Conservation (phyloP, 441 rosid species). For the Iberis amara region DNA sequence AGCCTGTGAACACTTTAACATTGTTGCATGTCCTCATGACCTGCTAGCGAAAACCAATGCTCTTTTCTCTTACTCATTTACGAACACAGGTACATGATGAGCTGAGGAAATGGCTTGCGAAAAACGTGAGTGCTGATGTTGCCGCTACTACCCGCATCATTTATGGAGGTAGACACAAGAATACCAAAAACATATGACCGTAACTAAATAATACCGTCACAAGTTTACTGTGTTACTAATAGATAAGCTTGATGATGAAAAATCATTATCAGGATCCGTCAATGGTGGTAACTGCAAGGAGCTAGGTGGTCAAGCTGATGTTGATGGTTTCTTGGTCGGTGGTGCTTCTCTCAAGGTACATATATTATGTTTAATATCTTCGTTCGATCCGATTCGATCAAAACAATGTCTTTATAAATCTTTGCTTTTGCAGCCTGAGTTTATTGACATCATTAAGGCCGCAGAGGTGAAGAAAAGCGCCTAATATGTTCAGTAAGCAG, state of each 20-base stretch:
- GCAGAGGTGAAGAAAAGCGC: slow-evolving; percentile 36
- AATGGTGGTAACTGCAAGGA: slow-evolving; percentile 64
- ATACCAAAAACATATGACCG: too few species aligned
- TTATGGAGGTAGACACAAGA: slow-evolving; percentile 47
- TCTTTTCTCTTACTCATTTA: slow-evolving; percentile 1
- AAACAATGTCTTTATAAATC: too few species aligned
- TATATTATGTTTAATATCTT: too few species aligned
- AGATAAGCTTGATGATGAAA: too few species aligned
- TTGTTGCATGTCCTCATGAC: not conserved
- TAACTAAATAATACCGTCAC: too few species aligned
- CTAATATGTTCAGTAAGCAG: slow-evolving; percentile 13
- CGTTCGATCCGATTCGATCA: too few species aligned
- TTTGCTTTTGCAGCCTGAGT: slow-evolving; percentile 39
- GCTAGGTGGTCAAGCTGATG: slow-evolving; percentile 51
- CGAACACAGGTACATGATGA: slow-evolving; percentile 56
- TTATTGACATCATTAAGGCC: slow-evolving; percentile 35
- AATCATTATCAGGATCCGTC: slow-evolving; percentile 68
- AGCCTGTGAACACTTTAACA: not conserved
- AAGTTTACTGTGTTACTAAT: too few species aligned
- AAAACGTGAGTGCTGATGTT: slow-evolving; percentile 44
- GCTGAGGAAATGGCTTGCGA: slow-evolving; percentile 59
- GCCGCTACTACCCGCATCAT: slow-evolving; percentile 56
- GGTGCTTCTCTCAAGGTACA: slow-evolving; percentile 52
- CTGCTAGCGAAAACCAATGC: not conserved
- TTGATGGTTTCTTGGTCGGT: slow-evolving; percentile 75